phyloP scores from a whole-genome alignment of 2,329 filamentous ascomycete genomes.

The Pseudogymnoascus sp. region DNA sequence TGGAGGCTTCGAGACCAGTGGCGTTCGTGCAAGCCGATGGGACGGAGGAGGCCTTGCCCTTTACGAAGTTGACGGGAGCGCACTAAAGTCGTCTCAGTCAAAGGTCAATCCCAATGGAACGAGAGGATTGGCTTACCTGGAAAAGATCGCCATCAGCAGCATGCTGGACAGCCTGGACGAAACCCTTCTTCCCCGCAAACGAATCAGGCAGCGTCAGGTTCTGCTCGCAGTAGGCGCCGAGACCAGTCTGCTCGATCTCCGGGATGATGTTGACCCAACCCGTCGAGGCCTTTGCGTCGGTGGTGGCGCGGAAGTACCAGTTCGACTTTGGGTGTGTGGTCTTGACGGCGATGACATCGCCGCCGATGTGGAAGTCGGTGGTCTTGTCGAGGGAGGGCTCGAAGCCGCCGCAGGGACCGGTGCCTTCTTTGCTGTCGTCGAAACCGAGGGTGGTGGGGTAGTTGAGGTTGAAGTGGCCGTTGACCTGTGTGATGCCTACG shows the following conservation, averaged over 20 bases:
- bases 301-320: conserved; percentile 50
- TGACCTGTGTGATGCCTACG: conserved; percentile 22
- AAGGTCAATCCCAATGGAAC: neutral
- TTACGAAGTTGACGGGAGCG: conserved; percentile 47
- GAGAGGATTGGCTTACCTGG: conserved; percentile 36
- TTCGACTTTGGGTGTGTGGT: conserved; percentile 43
- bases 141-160: conserved; percentile 48
- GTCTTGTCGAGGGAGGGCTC: conserved; percentile 36
- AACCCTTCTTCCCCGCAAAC: conserved; percentile 45
- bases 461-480: conserved; percentile 48
- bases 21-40: conserved; percentile 33
- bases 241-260: conserved; percentile 44
- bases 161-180: conserved; percentile 42
- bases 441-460: conserved; percentile 42
- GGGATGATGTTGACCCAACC: conserved; percentile 48
- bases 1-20: conserved; percentile 25
- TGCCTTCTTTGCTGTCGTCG: conserved; percentile 38
- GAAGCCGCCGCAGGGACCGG: conserved; percentile 48
- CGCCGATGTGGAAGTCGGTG: conserved; percentile 48
- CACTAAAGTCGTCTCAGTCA: conserved; percentile 34
- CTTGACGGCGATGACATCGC: conserved; percentile 42
- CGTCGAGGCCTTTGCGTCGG: conserved; percentile 38
- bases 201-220: conserved; percentile 38
- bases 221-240: conserved; percentile 46
- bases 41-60: conserved; percentile 27